phyloP scores from a whole-genome alignment of 1,284 basidiomycete species.

The Microbotryum lychnidis-dioicae region DNA sequence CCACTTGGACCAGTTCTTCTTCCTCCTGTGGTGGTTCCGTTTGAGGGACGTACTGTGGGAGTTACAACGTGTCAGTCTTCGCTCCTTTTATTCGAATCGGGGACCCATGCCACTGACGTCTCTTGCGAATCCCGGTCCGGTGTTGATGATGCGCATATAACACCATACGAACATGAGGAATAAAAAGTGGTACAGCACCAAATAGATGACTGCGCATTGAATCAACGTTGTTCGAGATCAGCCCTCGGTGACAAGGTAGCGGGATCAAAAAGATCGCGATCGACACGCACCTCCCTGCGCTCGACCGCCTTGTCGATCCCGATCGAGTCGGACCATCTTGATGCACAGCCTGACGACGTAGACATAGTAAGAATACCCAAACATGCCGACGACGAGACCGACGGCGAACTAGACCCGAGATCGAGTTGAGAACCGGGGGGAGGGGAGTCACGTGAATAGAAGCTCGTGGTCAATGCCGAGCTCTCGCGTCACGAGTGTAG shows the following conservation, averaged over 20 bases:
- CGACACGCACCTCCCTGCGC: slow-evolving; percentile 29
- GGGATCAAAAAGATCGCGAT: neutral
- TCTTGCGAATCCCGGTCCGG: slow-evolving; percentile 29
- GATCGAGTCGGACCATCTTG: slow-evolving; percentile 27
- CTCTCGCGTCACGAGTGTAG: neutral
- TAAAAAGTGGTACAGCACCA: slow-evolving; percentile 32
- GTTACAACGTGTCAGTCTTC: neutral
- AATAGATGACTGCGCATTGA: slow-evolving; percentile 24
- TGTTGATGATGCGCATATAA: slow-evolving; percentile 25
- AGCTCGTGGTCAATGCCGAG: neutral
- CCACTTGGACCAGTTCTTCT: slow-evolving; percentile 19
- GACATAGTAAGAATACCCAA: slow-evolving; percentile 31
- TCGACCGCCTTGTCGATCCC: slow-evolving; percentile 17
- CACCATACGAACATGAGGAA: slow-evolving; percentile 32
- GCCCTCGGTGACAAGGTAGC: no score
- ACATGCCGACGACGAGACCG: slow-evolving; percentile 19
- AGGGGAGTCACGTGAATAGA: neutral
- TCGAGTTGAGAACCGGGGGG: no score
- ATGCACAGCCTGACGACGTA: slow-evolving; percentile 31
- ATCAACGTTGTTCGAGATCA: neutral
- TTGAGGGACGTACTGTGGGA: slow-evolving; percentile 20
- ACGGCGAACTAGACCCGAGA: slow-evolving; percentile 17
- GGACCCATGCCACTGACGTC: slow-evolving; percentile 18
- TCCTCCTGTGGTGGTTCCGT: slow-evolving; percentile 24
- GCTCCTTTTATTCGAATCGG: neutral